Evolutionary conservation across 495 filamentous ascomycete species (phyloP).

Genomic region (Tuber borchii): DNA sequence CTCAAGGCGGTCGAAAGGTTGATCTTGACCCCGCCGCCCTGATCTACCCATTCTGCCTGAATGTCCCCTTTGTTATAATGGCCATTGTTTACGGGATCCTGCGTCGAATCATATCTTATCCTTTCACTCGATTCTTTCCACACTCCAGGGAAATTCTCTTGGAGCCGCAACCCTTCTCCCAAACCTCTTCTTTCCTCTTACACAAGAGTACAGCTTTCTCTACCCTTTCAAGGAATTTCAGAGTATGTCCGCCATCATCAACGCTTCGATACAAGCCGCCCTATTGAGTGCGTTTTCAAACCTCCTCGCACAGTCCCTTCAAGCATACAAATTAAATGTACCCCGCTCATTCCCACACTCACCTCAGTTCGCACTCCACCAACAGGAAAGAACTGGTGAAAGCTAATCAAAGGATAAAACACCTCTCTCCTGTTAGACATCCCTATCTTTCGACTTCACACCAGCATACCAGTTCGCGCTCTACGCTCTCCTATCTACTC

Average conservation of each 20-base stretch:
- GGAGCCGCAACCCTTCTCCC: not conserved
- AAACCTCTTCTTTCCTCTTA: not conserved
- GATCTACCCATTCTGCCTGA: not conserved
- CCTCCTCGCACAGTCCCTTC: conserved; percentile 70
- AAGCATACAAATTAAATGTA: conserved; percentile 61
- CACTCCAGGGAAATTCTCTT: not conserved
- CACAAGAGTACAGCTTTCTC: not conserved
- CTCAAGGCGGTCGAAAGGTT: not conserved
- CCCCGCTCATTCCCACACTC: not conserved
- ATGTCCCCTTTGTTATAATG: not conserved
- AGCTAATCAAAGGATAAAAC: conserved; percentile 15
- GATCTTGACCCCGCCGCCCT: not conserved
- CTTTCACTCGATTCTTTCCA: not conserved
- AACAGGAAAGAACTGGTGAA: conserved; percentile 8
- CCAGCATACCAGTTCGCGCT: conserved; percentile 71
- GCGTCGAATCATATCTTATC: not conserved
- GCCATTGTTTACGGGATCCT: not conserved
- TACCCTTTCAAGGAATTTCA: not conserved
- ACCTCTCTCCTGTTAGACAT: conserved; percentile 44
- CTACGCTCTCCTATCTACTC: conserved; percentile 67
- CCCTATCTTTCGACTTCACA: conserved; percentile 53
- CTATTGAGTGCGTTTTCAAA: conserved; percentile 70
- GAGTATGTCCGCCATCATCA: conserved; percentile 52
- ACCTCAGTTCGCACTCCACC: not conserved
- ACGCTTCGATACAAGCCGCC: conserved; percentile 63